phyloP scores from a whole-genome alignment of 768 basidiomycete genomes.

The Rhodotorula babjevae region DNA sequence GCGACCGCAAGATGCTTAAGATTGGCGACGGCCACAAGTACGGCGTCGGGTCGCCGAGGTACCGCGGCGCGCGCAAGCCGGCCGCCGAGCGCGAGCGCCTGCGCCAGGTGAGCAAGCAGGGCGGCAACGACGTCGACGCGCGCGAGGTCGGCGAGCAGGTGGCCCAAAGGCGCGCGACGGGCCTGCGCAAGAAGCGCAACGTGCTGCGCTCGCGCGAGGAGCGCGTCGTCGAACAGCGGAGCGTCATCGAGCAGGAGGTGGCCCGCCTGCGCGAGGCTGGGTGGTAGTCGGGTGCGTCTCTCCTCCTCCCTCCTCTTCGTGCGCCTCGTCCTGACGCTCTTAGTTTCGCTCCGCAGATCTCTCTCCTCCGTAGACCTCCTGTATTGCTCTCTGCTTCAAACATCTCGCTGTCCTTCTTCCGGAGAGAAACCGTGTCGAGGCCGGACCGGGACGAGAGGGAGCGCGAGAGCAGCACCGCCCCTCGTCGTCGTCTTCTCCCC shows the following conservation, averaged over 20 bases:
- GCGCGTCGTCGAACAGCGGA: constrained; percentile 7
- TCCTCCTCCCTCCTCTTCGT: neutral
- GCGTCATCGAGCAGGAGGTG: constrained; percentile 30
- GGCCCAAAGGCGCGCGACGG: constrained; percentile 15
- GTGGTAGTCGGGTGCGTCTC: constrained; percentile 4
- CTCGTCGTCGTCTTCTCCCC: no score
- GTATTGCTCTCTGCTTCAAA: no score
- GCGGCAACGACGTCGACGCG: constrained; percentile 14
- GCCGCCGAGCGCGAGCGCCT: constrained; percentile 20
- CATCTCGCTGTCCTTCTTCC: no score
- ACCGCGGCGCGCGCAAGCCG: constrained; percentile 36
- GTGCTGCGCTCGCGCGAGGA: constrained; percentile 31
- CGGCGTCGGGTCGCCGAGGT: constrained; percentile 19
- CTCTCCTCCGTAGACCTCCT: no score
- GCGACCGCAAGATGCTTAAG: constrained; percentile 40
- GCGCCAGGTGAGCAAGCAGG: constrained; percentile 2
- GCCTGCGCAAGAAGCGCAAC: constrained; percentile 32
- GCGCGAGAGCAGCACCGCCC: no score
- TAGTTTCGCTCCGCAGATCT: no score
- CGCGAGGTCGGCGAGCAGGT: constrained; percentile 17
- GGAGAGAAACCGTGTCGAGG: no score
- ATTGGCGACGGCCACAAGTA: constrained; percentile 37
- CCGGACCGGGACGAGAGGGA: no score
- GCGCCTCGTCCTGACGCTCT: no score
- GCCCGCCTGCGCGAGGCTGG: constrained; percentile 24